Evolutionary conservation across 2,329 filamentous ascomycete genomes (phyloP).

Genomic region (Lachnellula arida): DNA sequence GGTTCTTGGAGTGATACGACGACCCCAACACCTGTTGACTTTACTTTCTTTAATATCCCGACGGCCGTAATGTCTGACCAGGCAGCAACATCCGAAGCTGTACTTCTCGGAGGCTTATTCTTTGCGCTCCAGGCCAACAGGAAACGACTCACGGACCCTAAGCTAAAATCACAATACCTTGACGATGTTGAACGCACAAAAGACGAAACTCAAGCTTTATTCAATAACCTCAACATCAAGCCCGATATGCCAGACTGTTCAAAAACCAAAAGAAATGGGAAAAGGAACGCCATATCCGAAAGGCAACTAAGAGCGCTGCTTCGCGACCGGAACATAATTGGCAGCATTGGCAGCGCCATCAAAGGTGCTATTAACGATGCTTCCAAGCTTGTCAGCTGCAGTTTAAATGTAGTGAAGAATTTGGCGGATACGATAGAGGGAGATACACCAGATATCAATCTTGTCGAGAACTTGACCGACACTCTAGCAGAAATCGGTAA

Average conservation of each 20-base stretch:
- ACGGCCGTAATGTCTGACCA: constrained; percentile 1
- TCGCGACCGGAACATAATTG: constrained; percentile 6
- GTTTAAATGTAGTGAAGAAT: constrained; percentile 6
- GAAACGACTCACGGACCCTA: constrained; percentile 7
- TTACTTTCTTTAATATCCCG: background rate
- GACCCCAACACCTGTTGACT: background rate
- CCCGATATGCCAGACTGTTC: constrained; percentile 1
- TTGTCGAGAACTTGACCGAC: constrained; percentile 11
- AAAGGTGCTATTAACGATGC: constrained; percentile 3
- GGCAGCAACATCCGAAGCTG: constrained; percentile 4
- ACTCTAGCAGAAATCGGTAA: constrained; percentile 5
- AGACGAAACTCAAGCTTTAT: constrained; percentile 5
- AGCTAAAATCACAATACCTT: constrained; percentile 4
- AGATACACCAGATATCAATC: constrained; percentile 1
- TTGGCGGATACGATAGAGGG: constrained; percentile 7
- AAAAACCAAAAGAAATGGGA: constrained; percentile 6
- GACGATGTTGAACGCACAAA: constrained; percentile 1
- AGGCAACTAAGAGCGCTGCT: constrained; percentile 8
- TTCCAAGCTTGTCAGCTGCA: constrained; percentile 9
- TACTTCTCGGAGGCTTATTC: constrained; percentile 5
- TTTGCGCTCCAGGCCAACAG: constrained; percentile 5
- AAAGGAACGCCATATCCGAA: constrained; percentile 1
- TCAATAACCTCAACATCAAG: constrained; percentile 1
- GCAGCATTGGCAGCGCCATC: background rate
- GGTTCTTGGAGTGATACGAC: background rate